Conservation (phyloP, 495 filamentous ascomycete genomes). For the Hypoxylon crocopeplum region DNA sequence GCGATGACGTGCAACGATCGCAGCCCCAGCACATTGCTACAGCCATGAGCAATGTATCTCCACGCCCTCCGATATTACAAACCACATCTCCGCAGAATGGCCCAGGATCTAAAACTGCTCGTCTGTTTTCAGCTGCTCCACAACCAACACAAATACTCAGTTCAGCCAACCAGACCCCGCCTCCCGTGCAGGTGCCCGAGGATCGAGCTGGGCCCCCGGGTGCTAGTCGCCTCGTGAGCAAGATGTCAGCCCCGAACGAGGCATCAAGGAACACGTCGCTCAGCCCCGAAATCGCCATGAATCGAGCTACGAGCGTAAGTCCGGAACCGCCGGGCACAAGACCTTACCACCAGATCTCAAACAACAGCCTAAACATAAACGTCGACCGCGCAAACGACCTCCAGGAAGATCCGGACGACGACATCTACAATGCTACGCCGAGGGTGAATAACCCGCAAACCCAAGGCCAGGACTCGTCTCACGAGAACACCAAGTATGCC, state of each 20-base stretch:
- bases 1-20: constrained; percentile 11
- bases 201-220: constrained; percentile 20
- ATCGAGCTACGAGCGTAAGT: constrained; percentile 43
- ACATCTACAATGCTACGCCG: constrained; percentile 56
- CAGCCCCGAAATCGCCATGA: constrained; percentile 39
- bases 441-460: constrained; percentile 10
- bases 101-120: not conserved
- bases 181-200: constrained; percentile 18
- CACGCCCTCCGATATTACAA: constrained; percentile 2
- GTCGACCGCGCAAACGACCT: constrained; percentile 31
- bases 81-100: constrained; percentile 4
- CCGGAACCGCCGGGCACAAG: constrained; percentile 37
- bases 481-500: constrained; percentile 39
- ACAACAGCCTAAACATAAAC: constrained; percentile 28
- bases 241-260: constrained; percentile 20
- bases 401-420: constrained; percentile 39
- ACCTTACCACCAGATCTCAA: constrained; percentile 37
- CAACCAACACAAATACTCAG: not conserved
- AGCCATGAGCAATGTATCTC: constrained; percentile 12
- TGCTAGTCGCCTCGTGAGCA: constrained; percentile 28
- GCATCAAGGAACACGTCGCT: constrained; percentile 24
- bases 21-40: constrained; percentile 37
- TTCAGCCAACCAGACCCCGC: not conserved
- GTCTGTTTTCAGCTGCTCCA: constrained; percentile 1
- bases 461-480: not conserved